Evolutionary conservation across 1,284 basidiomycete genomes (phyloP), one percentile per base, ranked within the genome.

Genomic region (Xanthoconium separans): DNA sequence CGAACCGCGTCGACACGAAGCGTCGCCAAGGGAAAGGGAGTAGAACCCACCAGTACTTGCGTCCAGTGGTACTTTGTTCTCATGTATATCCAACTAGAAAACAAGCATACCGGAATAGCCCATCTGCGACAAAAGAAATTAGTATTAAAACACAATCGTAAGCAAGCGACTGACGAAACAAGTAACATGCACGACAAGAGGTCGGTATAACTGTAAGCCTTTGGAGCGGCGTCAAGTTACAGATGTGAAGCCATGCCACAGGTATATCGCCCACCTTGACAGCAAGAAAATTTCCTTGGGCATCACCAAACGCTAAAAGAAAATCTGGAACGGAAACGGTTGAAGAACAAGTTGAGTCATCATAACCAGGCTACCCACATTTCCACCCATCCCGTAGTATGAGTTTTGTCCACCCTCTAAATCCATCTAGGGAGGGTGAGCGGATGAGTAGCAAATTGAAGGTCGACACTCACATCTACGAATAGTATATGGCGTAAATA

Each of bases 121-220:
- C 89, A 92, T 34, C 85, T 87, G 54, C n/a, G n/a, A n/a, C 12
- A 18, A 49, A 43, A 44, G 1, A 50, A 53, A 22, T 64, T 53
- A 36, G 33, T 10, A 57, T 13, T 27, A 29, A 51, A n/a, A 5
- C n/a, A 44, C 2, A 6, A 13, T 29, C 39, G 20, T 20, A 29
- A n/a, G 22, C 39, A 15, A 33, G 12, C n/a, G 16, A 74, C 81
- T 65, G 65, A 89, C 81, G 90, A 86, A 65, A 91, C 88, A 47
- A 94, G 83, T n/a, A 94, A 78, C 88, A 92, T 91, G 65, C 89
- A 91, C 0, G 91, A 93, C 27, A 94, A 74, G 4, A 94, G 75
- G 56, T 90, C 89, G 42, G 92, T 93, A 73, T 91, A 93, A 69
- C 86, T 76, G 67, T 88, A 94, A 13, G 91, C 90, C 81, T 85